Base-by-base conservation (phyloP, 2,329 filamentous ascomycete species). In the Dothideomycetes sp. region DNA sequence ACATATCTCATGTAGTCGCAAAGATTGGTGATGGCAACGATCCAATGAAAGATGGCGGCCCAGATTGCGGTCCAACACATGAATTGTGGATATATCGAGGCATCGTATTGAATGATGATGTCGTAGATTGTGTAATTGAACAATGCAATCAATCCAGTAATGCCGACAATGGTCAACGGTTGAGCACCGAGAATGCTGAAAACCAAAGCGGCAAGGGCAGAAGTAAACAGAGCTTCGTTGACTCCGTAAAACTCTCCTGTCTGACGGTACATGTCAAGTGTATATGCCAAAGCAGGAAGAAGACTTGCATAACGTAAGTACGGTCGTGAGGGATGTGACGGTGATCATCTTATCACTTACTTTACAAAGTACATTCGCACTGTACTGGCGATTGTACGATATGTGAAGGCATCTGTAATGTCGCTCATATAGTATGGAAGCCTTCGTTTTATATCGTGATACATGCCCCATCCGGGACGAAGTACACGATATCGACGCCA, bases 111-210 rank as follows among this genome's bases (percentile, higher is more conserved):
- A 17, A 55, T 55, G 31, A 74, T 62, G 41, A 76, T 76, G 45
- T 76, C 70, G 54, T 72, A 76, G 45, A 74, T 74, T 17, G 73
- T 77, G 50, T 73, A 76, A 51, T 76, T 75, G 61, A 77, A 76
- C 33, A 61, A 38, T 5, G 64, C 66, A 25, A 73, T 72, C 18
- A 71, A 54, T 45, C 73, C 73, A 4, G 71, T 75, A 24, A 76
- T 69, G 4, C 73, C 73, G 12, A 76, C 71, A 13, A 76, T 71
- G 4, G 70, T 75, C 28, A 76, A 54, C 0, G 73, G 73, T 49
- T 76, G 72, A 18, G 64, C 68, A 16, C 62, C 63, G 1, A 74
- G 51, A 4, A 68, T 50, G 48, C 68, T 73, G 53, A 75, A 75
- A 2, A 74, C 64, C 49, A 73, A 64, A 3, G 69, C 70, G 2